Evolutionary conservation across 192 early-diverging fungal species (phyloP).

Genomic region (Podila epicladia): DNA sequence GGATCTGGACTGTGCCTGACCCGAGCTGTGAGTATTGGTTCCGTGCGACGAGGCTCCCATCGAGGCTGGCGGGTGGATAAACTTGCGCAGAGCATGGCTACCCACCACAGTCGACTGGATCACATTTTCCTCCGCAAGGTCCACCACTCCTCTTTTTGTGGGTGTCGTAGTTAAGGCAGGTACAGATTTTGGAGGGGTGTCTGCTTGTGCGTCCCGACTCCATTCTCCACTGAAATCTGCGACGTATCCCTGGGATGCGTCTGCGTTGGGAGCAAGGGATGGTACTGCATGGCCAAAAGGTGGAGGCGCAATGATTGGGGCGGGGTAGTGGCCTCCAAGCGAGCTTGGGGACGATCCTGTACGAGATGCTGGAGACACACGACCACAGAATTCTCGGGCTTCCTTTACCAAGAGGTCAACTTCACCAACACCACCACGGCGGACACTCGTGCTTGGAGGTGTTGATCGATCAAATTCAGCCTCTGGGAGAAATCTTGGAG

Average conservation of each 20-base stretch:
- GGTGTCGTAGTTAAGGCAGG: background rate
- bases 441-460: background rate
- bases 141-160: conserved; percentile 17
- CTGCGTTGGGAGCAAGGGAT: no score
- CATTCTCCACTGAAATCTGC: background rate
- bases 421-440: conserved; percentile 2
- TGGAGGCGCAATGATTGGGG: background rate
- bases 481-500: background rate
- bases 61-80: conserved; percentile 21
- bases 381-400: conserved; percentile 36
- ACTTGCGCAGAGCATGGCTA: conserved; percentile 30
- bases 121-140: conserved; percentile 32
- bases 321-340: background rate
- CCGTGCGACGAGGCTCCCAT: background rate
- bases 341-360: background rate
- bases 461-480: background rate
- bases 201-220: background rate
- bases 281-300: no score
- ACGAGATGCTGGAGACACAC: conserved; percentile 11
- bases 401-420: conserved; percentile 28
- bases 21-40: background rate
- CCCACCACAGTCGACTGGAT: conserved; percentile 38
- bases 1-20: conserved; percentile 7
- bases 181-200: background rate
- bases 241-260: no score